These are phyloP conservation scores for Pisolithus albus DNA, from an alignment of 768 basidiomycete genomes.

Conservation along the genomic window DNA sequence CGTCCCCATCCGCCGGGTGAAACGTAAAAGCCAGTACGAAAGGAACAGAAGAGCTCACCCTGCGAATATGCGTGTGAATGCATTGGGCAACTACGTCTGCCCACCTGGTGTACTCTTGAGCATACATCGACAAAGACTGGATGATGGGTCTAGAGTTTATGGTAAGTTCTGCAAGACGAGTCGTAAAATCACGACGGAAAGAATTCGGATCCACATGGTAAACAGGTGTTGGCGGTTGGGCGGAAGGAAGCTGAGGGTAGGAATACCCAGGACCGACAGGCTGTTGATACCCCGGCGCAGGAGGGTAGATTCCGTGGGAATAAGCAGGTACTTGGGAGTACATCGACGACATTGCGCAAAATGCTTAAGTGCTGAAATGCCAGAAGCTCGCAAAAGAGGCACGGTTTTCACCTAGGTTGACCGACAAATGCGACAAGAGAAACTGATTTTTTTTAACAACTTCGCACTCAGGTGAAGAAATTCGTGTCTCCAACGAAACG, in stretches of 20 bases:
- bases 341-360: constrained; percentile 45
- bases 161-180: constrained; percentile 71
- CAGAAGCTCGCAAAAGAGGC: constrained; percentile 26
- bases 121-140: constrained; percentile 85
- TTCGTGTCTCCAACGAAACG: constrained; percentile 31
- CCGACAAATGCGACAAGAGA: constrained; percentile 21
- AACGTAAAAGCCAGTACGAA: constrained; percentile 18
- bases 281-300: constrained; percentile 40
- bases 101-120: constrained; percentile 78
- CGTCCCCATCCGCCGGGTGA: constrained; percentile 22
- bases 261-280: constrained; percentile 38
- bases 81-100: constrained; percentile 76
- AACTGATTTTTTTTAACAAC: constrained; percentile 39
- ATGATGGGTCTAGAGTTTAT: constrained; percentile 96
- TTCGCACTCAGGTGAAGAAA: constrained; percentile 46
- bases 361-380: constrained; percentile 28
- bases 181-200: constrained; percentile 73
- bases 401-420: constrained; percentile 28
- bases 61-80: constrained; percentile 75
- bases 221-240: constrained; percentile 33
- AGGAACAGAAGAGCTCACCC: constrained; percentile 59
- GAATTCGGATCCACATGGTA: constrained; percentile 56
- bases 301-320: constrained; percentile 50
- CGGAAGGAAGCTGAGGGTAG: constrained; percentile 41
- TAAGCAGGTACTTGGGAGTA: constrained; percentile 57